Evolutionary conservation across 257 asterid genomes (phyloP).

Genomic region (Scutellaria galericulata): DNA sequence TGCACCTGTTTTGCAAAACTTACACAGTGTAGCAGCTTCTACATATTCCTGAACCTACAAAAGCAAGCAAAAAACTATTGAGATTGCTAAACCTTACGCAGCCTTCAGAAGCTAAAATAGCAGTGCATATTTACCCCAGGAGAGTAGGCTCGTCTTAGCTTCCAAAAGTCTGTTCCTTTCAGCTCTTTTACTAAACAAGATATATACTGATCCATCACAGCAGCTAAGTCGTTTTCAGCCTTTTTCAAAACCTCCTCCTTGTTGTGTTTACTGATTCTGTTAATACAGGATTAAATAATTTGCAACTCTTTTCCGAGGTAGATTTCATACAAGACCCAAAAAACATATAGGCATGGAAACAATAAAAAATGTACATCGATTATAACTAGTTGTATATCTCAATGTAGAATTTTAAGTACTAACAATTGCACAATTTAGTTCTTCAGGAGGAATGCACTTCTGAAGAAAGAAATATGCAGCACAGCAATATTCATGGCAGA

Average conservation of each 20-base stretch:
- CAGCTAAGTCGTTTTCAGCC: constrained; percentile 81
- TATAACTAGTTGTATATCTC: constrained; percentile 1
- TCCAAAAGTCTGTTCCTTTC: constrained; percentile 92
- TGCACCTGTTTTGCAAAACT: constrained; percentile 81
- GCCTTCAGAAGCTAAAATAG: constrained; percentile 16
- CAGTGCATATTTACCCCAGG: constrained; percentile 71
- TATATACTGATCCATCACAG: constrained; percentile 68
- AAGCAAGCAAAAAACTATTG: constrained; percentile 32
- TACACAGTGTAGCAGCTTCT: constrained; percentile 90
- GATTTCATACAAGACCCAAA: not conserved
- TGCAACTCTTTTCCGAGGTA: constrained; percentile 1
- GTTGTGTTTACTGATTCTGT: constrained; percentile 81
- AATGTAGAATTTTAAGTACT: not conserved
- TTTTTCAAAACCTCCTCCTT: constrained; percentile 74
- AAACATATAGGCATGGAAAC: constrained; percentile 7
- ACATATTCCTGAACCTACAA: constrained; percentile 87
- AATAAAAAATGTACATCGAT: constrained; percentile 4
- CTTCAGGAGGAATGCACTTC: constrained; percentile 1
- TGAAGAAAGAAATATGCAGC: constrained; percentile 7
- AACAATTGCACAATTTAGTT: not conserved
- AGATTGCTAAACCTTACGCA: constrained; percentile 19
- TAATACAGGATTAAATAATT: constrained; percentile 18
- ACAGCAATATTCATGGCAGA: not conserved
- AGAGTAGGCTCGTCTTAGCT: constrained; percentile 91
- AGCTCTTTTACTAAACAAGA: constrained; percentile 82